Base-by-base conservation (phyloP, 805 yeast genomes). In the Wickerhamiella azyma region DNA sequence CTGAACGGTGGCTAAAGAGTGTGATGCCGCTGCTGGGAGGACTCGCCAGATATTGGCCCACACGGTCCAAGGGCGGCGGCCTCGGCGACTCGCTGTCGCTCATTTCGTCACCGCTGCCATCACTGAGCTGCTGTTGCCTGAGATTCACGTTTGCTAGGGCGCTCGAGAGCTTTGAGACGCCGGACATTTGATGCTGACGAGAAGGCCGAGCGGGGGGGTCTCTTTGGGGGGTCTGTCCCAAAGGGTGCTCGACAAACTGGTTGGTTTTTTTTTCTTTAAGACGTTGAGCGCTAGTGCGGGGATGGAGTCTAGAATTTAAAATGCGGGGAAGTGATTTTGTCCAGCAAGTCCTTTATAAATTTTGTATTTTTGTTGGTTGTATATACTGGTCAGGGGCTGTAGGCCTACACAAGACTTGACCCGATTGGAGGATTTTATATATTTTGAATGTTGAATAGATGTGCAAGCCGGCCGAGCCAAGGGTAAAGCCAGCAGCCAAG, bases 21-120 rank as follows among this genome's bases (percentile, higher is more conserved):
- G 95, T 85, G 62, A 75, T 84, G 1, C 96, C 96, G 52, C 79
- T 81, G 16, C 72, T 63, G 9, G 95, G 94, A 53, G 79, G 81
- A 57, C 79, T 78, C 52, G 74, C 76, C 59, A 85, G 81, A 60
- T 84, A 85, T 51, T 74, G 70, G 26, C 81, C 71, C 44, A 85
- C 74, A 51, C 94, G 50, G 46, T 62, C 64, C 14, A 46, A 32
- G 3, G 53, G 50, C n/a, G 29, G 41, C 18, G 21, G 39, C 14
- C 37, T 28, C 11, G 37, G 33, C 10, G 30, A 21, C 30, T 32
- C 30, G 6, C 32, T n/a, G n/a, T 40, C 42, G 13, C 17, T 29
- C 39, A 21, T 28, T 17, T 24, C 41, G 11, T 39, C 40, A 11
- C 37, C 21, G 21, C 19, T 29, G n/a, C 30, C n/a, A 7, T 16